Base-by-base conservation (phyloP, 2,329 filamentous ascomycete species). In the Arthroderma sp. region DNA sequence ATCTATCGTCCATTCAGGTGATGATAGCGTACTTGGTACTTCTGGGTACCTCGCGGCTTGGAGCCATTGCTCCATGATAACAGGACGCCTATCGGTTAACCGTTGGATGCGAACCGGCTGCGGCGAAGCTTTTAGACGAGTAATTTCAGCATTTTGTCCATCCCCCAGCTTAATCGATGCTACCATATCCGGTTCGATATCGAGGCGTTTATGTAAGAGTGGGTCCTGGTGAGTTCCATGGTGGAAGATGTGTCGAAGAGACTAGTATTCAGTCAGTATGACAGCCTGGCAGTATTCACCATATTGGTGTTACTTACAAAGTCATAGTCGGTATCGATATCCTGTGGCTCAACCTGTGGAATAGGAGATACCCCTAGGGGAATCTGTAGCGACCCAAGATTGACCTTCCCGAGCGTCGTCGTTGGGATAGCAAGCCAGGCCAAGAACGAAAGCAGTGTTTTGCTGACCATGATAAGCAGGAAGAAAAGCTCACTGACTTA, bases 171-270 rank as follows among this genome's bases (percentile, higher is more conserved):
- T 45, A 29, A 55, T 49, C 53, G 54, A 55, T 41, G 89, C 66
- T 31, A 71, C 65, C 10, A 80, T 73, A 38, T 78, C 68, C 6
- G 72, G 64, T 15, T 74, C 66, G 30, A 95, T 69, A 61, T 96
- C 86, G 49, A 82, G 72, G 54, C 78, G 80, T 47, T 81, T 75
- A 62, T 95, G 85, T 10, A 95, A 75, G 4, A 73, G 65, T 2
- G 88, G 88, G 53, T 94, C 77, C 53, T 75, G 69, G 61, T 89
- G 76, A 36, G 85, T 83, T 47, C 89, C 89, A 66, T 94, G 88
- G 61, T 95, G 88, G 65, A 85, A 91, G 57, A 96, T 81, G 64
- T 98, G 89, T 55, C 86, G 81, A 46, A 98, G 75, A 5, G 57
- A 56, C 64, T 64, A 49, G 34, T 37, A 39, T 4, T 36, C 6